phyloP scores from a whole-genome alignment of 139 green algal genomes.

The Tetradesmus obliquus region DNA sequence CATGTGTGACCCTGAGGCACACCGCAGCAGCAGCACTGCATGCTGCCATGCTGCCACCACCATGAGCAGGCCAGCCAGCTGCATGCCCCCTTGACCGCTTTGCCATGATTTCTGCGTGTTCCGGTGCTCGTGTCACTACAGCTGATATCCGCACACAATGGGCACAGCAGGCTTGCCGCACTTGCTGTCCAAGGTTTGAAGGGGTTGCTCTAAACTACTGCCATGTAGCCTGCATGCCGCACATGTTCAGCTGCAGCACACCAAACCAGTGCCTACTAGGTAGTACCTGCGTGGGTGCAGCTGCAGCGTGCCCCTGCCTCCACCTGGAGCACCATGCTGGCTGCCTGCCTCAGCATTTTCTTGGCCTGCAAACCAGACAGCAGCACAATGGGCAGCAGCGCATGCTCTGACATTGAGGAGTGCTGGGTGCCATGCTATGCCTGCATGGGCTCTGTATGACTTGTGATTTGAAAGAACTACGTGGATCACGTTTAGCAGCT shows the following conservation, averaged over 20 bases:
- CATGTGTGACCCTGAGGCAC: background rate
- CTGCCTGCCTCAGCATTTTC: background rate
- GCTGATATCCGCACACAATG: background rate
- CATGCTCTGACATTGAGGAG: background rate
- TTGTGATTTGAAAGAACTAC: too few species aligned
- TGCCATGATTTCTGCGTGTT: background rate
- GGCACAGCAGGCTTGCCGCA: background rate
- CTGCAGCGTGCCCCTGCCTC: background rate
- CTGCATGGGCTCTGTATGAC: too few species aligned
- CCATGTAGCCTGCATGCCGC: background rate
- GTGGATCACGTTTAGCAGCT: too few species aligned
- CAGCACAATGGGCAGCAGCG: background rate
- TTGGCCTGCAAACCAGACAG: background rate
- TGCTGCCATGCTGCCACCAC: background rate
- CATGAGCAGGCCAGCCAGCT: background rate
- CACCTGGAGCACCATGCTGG: background rate
- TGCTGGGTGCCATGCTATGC: background rate
- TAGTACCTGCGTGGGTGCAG: background rate
- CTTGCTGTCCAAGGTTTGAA: background rate
- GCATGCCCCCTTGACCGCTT: too few species aligned
- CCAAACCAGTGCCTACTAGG: background rate
- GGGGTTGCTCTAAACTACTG: background rate
- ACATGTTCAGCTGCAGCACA: background rate
- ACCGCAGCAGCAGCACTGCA: background rate
- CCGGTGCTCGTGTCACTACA: too few species aligned